A percentile compares a stretch with the other conserved stretches of the same genome.
These are phyloP conservation scores for Drosera capensis DNA, from an alignment of 148 eudicot species.

Conservation along the genomic window DNA sequence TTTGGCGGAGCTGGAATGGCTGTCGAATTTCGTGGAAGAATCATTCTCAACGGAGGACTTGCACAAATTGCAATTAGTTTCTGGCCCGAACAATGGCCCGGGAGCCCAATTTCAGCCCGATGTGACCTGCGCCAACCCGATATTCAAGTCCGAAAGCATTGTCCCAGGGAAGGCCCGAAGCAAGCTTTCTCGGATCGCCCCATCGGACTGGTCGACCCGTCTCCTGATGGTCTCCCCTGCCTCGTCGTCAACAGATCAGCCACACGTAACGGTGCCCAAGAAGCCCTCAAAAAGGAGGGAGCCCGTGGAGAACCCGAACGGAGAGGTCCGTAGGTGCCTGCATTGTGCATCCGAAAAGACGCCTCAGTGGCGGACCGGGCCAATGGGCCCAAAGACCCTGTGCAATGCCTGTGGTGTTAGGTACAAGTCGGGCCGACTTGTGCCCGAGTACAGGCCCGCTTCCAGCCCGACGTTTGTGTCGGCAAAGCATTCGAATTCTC, in stretches of 20 bases:
- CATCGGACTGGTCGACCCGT: constrained; percentile 91
- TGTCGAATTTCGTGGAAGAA: constrained; percentile 14
- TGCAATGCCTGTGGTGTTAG: constrained; percentile 37
- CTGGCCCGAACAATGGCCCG: constrained; percentile 10
- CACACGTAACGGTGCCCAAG: not conserved
- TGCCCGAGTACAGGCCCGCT: constrained; percentile 35
- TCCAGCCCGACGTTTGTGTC: constrained; percentile 27
- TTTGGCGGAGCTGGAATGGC: constrained; percentile 14
- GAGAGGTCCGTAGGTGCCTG: constrained; percentile 9
- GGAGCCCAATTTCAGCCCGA: not conserved
- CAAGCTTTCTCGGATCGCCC: constrained; percentile 86
- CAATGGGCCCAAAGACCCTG: constrained; percentile 25
- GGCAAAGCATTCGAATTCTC: constrained; percentile 33
- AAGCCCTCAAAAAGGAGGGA: not conserved
- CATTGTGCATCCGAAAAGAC: constrained; percentile 30
- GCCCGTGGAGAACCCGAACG: not conserved
- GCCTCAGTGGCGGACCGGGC: constrained; percentile 37
- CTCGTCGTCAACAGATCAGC: not conserved
- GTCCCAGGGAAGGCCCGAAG: constrained; percentile 92
- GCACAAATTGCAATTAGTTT: constrained; percentile 16
- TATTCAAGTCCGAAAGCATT: constrained; percentile 26
- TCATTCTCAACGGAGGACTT: constrained; percentile 12
- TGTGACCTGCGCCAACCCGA: constrained; percentile 2
- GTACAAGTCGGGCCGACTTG: constrained; percentile 30
- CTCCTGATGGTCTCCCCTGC: constrained; percentile 42